phyloP scores from a whole-genome alignment of 2,329 filamentous ascomycete species.

The Xylaria sp. region DNA sequence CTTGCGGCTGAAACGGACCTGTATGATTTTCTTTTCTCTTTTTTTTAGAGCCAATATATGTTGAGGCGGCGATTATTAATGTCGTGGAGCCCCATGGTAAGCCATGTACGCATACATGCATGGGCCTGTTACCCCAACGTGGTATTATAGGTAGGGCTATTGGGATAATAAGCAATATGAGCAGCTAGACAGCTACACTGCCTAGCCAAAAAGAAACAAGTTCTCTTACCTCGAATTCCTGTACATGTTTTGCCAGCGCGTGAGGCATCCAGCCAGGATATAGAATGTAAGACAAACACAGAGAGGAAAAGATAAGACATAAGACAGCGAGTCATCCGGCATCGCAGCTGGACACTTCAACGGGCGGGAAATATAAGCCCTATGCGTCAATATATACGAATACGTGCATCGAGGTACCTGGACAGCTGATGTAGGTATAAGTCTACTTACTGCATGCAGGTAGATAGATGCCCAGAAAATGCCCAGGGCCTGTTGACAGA shows the following conservation, averaged over 20 bases:
- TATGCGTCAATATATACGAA: slow-evolving; percentile 14
- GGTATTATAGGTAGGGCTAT: slow-evolving; percentile 39
- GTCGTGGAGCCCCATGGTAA: slow-evolving; percentile 17
- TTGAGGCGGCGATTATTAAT: slow-evolving; percentile 22
- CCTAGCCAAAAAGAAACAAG: slow-evolving; percentile 12
- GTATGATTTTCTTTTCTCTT: not conserved
- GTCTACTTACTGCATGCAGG: not conserved
- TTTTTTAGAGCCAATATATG: slow-evolving; percentile 9
- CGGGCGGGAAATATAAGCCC: slow-evolving; percentile 1
- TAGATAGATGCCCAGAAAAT: not conserved
- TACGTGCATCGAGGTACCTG: not conserved
- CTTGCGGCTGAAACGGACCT: slow-evolving; percentile 29
- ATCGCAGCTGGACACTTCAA: slow-evolving; percentile 13
- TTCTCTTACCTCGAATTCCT: not conserved
- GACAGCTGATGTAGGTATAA: not conserved
- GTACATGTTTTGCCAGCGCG: not conserved
- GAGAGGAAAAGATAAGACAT: slow-evolving; percentile 7
- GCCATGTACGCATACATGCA: slow-evolving; percentile 21
- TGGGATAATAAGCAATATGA: slow-evolving; percentile 37
- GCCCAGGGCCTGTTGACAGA: slow-evolving; percentile 14
- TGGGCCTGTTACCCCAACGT: slow-evolving; percentile 33
- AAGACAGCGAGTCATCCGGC: slow-evolving; percentile 24
- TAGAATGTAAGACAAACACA: slow-evolving; percentile 5
- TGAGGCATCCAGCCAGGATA: not conserved
- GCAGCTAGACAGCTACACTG: slow-evolving; percentile 26